Base-by-base conservation (phyloP, 139 green algal species). In the Chlamydomonas sp. region DNA sequence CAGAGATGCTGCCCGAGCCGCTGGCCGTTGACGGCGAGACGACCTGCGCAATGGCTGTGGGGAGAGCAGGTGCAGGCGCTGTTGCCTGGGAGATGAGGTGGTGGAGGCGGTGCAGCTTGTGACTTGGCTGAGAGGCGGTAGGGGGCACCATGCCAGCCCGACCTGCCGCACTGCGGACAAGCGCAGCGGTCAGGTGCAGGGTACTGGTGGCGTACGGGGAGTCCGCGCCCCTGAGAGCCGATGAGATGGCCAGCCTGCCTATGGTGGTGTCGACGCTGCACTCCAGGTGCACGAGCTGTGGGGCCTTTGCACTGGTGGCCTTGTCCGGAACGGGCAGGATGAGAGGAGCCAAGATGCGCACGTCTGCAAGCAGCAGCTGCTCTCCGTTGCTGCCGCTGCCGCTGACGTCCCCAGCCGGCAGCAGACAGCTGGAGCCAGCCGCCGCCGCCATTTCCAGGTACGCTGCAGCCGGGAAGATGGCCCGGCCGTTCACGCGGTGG, bases 381-480 rank as follows among this genome's bases (percentile, higher is more conserved):
- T 9, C 31, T 14, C 20, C 17, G 59, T 4, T 1, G 49, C 63
- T 77, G 73, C 63, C 16, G 17, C 80, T 75, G 62, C 72, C 64
- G 20, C 74, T 63, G 2, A 57, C 7, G 14, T 61, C n/a, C 63
- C 71, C 72, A 66, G 63, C 74, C 60, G 31, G 72, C 49, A 31
- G 10, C 77, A 75, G 1, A 76, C 69, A 49, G 63, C 73, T 2
- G 10, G 14, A 60, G 58, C 69, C 87, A 3, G 89, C 86, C 0
- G 83, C 75, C 5, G 79, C 83, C 2, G 89, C 86, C 64, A 84
- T 73, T 6, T 91, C 91, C 62, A 92, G 62, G 63, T 90, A 87
- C 2, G 59, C 91, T 0, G 91, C 88, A 16, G 79, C 85, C 0
- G 91, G 91, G 59, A 90, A 88, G 1, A 89, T 16, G 3, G 84